phyloP scores from a whole-genome alignment of 768 basidiomycete species.

The Dentipellis sp. region DNA sequence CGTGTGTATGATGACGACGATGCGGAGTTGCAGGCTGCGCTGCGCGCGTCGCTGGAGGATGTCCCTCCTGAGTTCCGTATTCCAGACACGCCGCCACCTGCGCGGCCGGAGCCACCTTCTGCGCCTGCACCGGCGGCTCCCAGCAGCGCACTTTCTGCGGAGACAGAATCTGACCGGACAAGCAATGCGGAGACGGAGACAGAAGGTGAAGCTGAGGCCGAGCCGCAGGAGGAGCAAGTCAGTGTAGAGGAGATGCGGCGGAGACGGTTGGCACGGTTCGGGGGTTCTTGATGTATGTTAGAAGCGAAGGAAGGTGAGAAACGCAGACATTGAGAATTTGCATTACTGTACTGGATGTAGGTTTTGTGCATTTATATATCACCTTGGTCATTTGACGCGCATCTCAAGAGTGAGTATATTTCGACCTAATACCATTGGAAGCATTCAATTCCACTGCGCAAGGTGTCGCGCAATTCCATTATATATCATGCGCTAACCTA shows the following conservation, averaged over 20 bases:
- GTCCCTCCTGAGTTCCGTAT: conserved; percentile 42
- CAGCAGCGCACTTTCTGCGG: neutral
- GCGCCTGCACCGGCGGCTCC: conserved; percentile 1
- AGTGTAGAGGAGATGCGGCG: conserved; percentile 24
- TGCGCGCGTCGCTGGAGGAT: conserved; percentile 71
- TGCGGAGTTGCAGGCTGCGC: conserved; percentile 77
- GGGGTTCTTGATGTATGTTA: conserved; percentile 3
- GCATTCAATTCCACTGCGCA: too few relatives aligned
- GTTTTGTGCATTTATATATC: neutral
- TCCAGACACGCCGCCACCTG: conserved; percentile 20
- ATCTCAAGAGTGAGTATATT: too few relatives aligned
- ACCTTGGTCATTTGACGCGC: too few relatives aligned
- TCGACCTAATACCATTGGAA: too few relatives aligned
- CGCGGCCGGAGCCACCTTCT: conserved; percentile 8
- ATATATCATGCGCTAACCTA: too few relatives aligned
- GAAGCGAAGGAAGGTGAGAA: too few relatives aligned
- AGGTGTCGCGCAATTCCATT: too few relatives aligned
- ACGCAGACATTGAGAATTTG: too few relatives aligned
- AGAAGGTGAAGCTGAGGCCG: neutral
- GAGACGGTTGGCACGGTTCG: conserved; percentile 23
- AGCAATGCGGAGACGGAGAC: conserved; percentile 8
- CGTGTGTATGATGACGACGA: conserved; percentile 83
- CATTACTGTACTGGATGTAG: neutral
- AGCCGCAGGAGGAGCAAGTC: neutral
- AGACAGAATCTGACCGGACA: neutral